Evolutionary conservation across 192 early-diverging fungal genomes (phyloP).

Genomic region (Backusella sp.): DNA sequence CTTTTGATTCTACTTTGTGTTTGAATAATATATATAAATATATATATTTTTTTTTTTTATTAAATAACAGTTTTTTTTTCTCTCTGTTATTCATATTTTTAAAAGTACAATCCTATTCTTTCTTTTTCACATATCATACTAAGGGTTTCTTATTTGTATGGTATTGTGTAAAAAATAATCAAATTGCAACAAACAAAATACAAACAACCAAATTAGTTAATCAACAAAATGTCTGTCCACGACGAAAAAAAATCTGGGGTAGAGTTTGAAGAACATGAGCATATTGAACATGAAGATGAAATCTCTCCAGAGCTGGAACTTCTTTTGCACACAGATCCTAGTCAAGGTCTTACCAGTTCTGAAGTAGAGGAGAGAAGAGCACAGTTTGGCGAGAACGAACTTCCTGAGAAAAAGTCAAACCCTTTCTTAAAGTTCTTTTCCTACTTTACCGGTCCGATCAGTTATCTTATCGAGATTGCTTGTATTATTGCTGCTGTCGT

Average conservation of each 20-base stretch:
- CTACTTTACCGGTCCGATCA: conserved; percentile 89
- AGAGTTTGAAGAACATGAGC: conserved; percentile 70
- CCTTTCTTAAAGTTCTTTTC: conserved; percentile 81
- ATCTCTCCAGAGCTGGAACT: conserved; percentile 82
- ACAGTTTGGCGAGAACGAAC: conserved; percentile 80
- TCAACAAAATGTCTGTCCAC: neutral
- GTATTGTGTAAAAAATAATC: conserved; percentile 5
- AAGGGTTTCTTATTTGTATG: neutral
- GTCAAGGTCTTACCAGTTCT: conserved; percentile 67
- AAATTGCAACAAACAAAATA: neutral
- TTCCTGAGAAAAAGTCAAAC: conserved; percentile 83
- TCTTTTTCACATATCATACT: neutral
- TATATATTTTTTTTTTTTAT: neutral
- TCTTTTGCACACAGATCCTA: conserved; percentile 76
- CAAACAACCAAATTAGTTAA: neutral
- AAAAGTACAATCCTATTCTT: neutral
- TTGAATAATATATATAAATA: neutral
- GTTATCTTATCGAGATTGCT: conserved; percentile 88
- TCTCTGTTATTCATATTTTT: neutral
- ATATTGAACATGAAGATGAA: conserved; percentile 73
- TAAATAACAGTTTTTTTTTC: neutral
- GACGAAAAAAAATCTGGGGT: conserved; percentile 47
- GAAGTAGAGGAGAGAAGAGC: conserved; percentile 74
- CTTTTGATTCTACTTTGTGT: conserved; percentile 1
- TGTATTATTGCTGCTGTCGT: conserved; percentile 74